A percentile compares a stretch with the other conserved stretches of the same genome.
phyloP scores from a whole-genome alignment of 2,329 filamentous ascomycete genomes.

The Diplocarpon rosae region DNA sequence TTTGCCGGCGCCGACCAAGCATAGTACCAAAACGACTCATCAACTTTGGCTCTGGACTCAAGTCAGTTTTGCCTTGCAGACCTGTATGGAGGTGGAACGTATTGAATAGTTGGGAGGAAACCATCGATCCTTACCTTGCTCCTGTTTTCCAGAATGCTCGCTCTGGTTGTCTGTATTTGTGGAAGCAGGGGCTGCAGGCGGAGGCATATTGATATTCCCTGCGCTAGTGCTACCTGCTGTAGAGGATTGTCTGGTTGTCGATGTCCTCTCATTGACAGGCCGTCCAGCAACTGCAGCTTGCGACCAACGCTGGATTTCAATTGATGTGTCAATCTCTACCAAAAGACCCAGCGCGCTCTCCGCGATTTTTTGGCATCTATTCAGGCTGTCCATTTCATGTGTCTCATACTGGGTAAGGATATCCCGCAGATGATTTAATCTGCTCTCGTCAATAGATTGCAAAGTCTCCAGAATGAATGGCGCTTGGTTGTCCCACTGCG shows the following conservation, averaged over 20 bases:
- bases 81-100: not conserved
- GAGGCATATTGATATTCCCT: conserved; percentile 14
- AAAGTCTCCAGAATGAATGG: conserved; percentile 91
- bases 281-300: conserved; percentile 29
- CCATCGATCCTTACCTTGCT: not conserved
- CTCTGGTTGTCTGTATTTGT: conserved; percentile 22
- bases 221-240: conserved; percentile 14
- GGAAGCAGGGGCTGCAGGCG: conserved; percentile 21
- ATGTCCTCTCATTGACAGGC: conserved; percentile 23
- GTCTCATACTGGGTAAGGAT: conserved; percentile 88
- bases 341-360: conserved; percentile 73
- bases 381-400: conserved; percentile 78
- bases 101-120: not conserved
- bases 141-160: conserved; percentile 17
- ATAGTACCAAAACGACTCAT: conserved; percentile 59
- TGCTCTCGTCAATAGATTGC: conserved; percentile 79
- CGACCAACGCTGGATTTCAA: conserved; percentile 72
- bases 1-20: conserved; percentile 54
- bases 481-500: conserved; percentile 88
- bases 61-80: conserved; percentile 12
- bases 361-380: conserved; percentile 61
- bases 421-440: conserved; percentile 83
- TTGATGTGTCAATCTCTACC: conserved; percentile 74
- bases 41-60: conserved; percentile 40
- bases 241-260: conserved; percentile 19